These are phyloP conservation scores for Colletotrichum lini DNA, from an alignment of 2,329 filamentous ascomycete genomes.

Conservation along the genomic window DNA sequence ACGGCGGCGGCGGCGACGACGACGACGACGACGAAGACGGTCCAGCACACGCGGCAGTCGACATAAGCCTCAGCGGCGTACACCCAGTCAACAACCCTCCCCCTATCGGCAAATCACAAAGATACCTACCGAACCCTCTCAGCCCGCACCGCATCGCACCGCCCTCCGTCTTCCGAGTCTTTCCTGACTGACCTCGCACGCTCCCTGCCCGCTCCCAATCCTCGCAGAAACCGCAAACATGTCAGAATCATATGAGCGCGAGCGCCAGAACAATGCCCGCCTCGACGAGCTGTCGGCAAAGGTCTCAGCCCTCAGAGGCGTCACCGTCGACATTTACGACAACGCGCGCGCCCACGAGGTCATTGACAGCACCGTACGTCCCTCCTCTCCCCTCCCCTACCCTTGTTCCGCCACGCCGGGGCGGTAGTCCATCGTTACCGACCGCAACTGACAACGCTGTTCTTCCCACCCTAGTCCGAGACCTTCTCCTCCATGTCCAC, in stretches of 20 bases:
- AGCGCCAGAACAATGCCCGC: slow-evolving; percentile 94
- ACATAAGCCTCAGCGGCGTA: slow-evolving; percentile 4
- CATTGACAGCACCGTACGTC: slow-evolving; percentile 86
- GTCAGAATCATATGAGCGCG: slow-evolving; percentile 84
- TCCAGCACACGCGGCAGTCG: neutral
- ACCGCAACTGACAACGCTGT: neutral
- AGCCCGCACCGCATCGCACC: neutral
- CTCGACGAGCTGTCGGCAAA: slow-evolving; percentile 92
- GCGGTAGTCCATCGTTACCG: neutral
- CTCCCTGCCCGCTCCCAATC: neutral
- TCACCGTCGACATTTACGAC: slow-evolving; percentile 98
- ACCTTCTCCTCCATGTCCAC: slow-evolving; percentile 91
- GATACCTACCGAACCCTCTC: neutral
- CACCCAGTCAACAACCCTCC: neutral
- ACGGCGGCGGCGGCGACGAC: no score
- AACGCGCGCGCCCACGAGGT: slow-evolving; percentile 90
- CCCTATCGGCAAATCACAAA: neutral
- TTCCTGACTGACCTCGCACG: neutral
- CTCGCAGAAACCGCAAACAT: slow-evolving; percentile 58
- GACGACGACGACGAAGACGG: neutral
- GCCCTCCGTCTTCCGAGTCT: neutral
- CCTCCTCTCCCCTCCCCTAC: neutral
- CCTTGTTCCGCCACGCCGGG: neutral
- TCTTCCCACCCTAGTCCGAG: slow-evolving; percentile 73
- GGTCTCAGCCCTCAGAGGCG: slow-evolving; percentile 90